Evolutionary conservation across 345 rosid species (phyloP).

Genomic region (Syzygium aqueum): DNA sequence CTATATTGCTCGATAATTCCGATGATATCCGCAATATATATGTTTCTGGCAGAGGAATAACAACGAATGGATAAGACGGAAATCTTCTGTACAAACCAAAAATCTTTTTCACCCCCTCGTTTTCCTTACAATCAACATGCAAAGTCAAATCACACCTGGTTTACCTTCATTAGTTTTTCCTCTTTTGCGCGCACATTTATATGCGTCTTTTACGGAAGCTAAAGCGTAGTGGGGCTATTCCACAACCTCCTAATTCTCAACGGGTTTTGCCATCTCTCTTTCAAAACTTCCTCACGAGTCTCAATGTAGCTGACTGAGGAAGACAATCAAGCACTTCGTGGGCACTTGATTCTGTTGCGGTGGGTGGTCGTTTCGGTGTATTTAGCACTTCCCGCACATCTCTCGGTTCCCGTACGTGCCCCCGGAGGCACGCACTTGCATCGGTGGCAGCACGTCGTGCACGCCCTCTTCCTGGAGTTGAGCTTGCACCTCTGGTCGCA

Average conservation of each 20-base stretch:
- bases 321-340: constrained; percentile 8
- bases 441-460: constrained; percentile 73
- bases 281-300: background rate
- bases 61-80: too few species aligned
- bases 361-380: constrained; percentile 54
- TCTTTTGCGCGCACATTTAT: too few species aligned
- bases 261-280: background rate
- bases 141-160: too few species aligned
- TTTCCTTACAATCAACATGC: too few species aligned
- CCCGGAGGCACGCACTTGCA: constrained; percentile 97
- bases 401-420: constrained; percentile 68
- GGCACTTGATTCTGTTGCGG: constrained; percentile 54
- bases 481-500: constrained; percentile 59
- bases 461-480: constrained; percentile 71
- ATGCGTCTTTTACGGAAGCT: too few species aligned
- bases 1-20: background rate
- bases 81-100: background rate
- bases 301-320: background rate
- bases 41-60: too few species aligned
- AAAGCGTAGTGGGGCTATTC: too few species aligned
- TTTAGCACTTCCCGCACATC: constrained; percentile 76
- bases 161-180: too few species aligned
- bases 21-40: background rate
- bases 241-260: too few species aligned
- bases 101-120: background rate